A percentile compares a stretch with the other conserved stretches of the same genome.
These are phyloP conservation scores for Sicyos baderoa DNA, from an alignment of 306 rosid genomes.

Conservation along the genomic window DNA sequence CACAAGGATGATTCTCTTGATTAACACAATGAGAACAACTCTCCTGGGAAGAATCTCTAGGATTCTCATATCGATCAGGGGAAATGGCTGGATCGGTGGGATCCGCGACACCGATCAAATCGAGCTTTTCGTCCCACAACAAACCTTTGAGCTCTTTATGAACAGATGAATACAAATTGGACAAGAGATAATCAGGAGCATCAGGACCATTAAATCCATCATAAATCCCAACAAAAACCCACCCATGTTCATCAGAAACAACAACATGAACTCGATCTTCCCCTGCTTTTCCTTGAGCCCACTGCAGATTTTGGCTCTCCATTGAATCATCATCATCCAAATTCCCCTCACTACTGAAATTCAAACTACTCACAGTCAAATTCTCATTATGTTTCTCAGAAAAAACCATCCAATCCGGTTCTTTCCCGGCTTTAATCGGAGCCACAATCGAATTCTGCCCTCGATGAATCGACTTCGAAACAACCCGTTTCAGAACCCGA, in stretches of 20 bases:
- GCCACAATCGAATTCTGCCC: conserved; percentile 67
- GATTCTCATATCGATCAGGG: conserved; percentile 27
- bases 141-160: conserved; percentile 82
- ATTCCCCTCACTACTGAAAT: conserved; percentile 89
- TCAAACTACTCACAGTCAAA: conserved; percentile 58
- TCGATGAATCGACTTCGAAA: conserved; percentile 62
- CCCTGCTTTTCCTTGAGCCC: conserved; percentile 99
- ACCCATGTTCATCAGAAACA: conserved; percentile 90
- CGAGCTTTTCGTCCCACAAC: conserved; percentile 67
- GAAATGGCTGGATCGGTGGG: conserved; percentile 29
- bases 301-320: conserved; percentile 82
- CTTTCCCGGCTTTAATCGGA: conserved; percentile 61
- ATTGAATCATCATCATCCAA: conserved; percentile 72
- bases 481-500: conserved; percentile 49
- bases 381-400: conserved; percentile 66
- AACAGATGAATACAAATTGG: conserved; percentile 62
- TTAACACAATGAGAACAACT: conserved; percentile 53
- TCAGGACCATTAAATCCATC: conserved; percentile 97
- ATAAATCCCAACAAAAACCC: conserved; percentile 97
- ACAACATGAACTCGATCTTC: conserved; percentile 95
- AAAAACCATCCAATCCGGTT: conserved; percentile 62
- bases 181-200: conserved; percentile 79
- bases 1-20: conserved; percentile 43
- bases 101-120: conserved; percentile 19
- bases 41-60: conserved; percentile 25